These are phyloP conservation scores for Nephelium lappaceum DNA, from an alignment of 345 rosid species.

Conservation along the genomic window DNA sequence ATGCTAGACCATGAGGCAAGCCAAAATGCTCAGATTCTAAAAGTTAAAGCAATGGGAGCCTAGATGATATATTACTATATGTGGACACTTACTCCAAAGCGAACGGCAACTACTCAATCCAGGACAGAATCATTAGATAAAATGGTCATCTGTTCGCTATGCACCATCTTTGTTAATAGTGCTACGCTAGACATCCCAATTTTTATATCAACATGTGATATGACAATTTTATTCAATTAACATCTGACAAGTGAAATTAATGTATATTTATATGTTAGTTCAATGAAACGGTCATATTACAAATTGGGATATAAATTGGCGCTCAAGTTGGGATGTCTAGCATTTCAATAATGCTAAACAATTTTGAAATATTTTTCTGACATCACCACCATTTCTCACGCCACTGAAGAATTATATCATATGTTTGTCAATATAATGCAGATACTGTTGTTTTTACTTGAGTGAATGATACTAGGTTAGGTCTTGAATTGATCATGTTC, in stretches of 20 bases:
- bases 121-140: background rate
- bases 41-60: background rate
- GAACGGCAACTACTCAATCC: background rate
- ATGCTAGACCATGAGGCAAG: background rate
- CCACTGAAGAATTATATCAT: no score
- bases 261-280: background rate
- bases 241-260: background rate
- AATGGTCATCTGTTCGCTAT: background rate
- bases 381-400: background rate
- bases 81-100: background rate
- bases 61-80: background rate
- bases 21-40: background rate
- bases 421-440: background rate
- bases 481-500: background rate
- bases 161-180: background rate
- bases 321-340: background rate
- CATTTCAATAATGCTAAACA: no score
- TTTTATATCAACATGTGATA: background rate
- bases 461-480: background rate
- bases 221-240: background rate
- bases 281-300: background rate
- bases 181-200: background rate
- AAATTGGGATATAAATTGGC: background rate
- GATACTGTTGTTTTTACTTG: background rate
- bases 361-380: no score